Evolutionary conservation across 2,329 filamentous ascomycete genomes (phyloP).

Genomic region (Myriosclerotinia scirpicola): DNA sequence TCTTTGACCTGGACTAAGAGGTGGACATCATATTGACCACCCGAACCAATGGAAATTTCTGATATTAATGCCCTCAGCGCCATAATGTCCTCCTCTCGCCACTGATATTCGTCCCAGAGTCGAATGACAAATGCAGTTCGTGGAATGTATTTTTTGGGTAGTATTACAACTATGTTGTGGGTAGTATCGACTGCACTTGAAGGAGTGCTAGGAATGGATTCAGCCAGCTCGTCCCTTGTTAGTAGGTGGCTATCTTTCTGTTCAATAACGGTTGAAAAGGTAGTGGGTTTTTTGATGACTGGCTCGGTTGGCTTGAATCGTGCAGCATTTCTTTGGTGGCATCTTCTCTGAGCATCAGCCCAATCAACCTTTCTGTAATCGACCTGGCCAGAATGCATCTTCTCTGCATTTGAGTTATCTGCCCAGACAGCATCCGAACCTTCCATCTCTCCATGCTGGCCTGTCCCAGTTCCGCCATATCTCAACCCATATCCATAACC

Average conservation of each 20-base stretch:
- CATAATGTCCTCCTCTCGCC: conserved; percentile 76
- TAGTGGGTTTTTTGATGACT: conserved; percentile 24
- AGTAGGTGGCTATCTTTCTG: conserved; percentile 24
- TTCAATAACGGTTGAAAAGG: conserved; percentile 23
- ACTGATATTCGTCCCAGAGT: conserved; percentile 78
- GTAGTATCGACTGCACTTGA: conserved; percentile 17
- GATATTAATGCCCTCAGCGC: conserved; percentile 81
- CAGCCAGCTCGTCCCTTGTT: conserved; percentile 13
- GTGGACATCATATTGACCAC: conserved; percentile 84
- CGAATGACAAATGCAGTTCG: conserved; percentile 80
- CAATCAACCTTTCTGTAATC: conserved; percentile 78
- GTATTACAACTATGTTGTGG: conserved; percentile 15
- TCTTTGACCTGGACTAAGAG: conserved; percentile 81
- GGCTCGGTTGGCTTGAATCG: conserved; percentile 54
- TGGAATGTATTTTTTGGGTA: conserved; percentile 42
- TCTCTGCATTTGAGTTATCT: conserved; percentile 39
- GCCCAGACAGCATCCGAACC: conserved; percentile 80
- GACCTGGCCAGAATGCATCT: conserved; percentile 56
- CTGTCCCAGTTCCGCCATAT: conserved; percentile 80
- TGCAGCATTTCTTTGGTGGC: conserved; percentile 66
- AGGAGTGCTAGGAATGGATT: not conserved
- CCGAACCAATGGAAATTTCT: conserved; percentile 76
- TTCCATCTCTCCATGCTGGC: conserved; percentile 78
- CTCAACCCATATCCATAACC: conserved; percentile 81
- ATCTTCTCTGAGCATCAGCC: conserved; percentile 74